Conservation (phyloP, 192 early-diverging fungal genomes). For the Coemansia nantahalensis region DNA sequence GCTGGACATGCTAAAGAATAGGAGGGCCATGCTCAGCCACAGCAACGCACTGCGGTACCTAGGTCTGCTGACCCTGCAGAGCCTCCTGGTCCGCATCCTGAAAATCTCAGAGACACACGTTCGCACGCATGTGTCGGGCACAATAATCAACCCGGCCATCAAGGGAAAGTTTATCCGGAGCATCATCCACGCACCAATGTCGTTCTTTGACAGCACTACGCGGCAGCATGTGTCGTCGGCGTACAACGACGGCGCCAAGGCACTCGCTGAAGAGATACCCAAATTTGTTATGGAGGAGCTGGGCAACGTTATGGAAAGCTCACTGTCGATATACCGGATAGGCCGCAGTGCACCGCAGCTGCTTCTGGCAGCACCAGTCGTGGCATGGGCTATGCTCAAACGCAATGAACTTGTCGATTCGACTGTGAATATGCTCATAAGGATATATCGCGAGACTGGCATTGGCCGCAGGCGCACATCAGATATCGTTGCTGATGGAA, state of each 20-base stretch:
- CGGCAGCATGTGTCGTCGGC: slow-evolving; percentile 20
- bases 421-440: neutral
- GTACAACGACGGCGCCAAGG: slow-evolving; percentile 16
- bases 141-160: slow-evolving; percentile 11
- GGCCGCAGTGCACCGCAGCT: slow-evolving; percentile 20
- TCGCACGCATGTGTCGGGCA: neutral
- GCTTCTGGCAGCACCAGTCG: slow-evolving; percentile 12
- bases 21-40: too few relatives aligned
- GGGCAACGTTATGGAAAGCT: slow-evolving; percentile 1
- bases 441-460: neutral
- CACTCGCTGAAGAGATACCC: slow-evolving; percentile 10
- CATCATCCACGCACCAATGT: slow-evolving; percentile 30
- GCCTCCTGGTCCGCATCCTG: neutral
- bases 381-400: slow-evolving; percentile 5
- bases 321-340: slow-evolving; percentile 17
- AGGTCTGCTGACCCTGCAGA: too few relatives aligned
- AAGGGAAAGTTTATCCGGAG: slow-evolving; percentile 18
- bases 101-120: slow-evolving; percentile 5
- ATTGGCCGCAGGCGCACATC: slow-evolving; percentile 5
- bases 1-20: too few relatives aligned
- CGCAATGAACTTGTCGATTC: slow-evolving; percentile 4
- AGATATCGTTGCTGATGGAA: slow-evolving; percentile 54
- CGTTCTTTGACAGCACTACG: slow-evolving; percentile 37
- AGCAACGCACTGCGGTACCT: too few relatives aligned
- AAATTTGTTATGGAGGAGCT: slow-evolving; percentile 15